Evolutionary conservation across 1,284 basidiomycete genomes (phyloP).

Genomic region (Tilletiopsis washingtonensis): DNA sequence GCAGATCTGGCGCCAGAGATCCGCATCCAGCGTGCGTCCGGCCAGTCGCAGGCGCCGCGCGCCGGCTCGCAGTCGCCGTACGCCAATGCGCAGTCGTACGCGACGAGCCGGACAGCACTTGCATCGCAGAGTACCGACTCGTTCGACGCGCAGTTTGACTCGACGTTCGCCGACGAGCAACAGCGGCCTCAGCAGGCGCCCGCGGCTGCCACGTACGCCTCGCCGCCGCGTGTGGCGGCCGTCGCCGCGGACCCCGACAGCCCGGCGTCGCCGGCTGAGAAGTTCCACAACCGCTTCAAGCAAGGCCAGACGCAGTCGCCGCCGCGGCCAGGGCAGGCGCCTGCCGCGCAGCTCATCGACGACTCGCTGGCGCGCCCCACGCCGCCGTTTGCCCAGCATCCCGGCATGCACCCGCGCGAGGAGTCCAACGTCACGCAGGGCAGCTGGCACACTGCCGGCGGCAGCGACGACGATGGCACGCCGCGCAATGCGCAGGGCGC

Average conservation of each 20-base stretch:
- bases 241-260: neutral
- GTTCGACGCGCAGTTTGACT: conserved; percentile 3
- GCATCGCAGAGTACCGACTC: conserved; percentile 1
- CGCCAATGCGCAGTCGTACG: neutral
- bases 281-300: conserved; percentile 5
- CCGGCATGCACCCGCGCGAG: neutral
- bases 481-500: no score
- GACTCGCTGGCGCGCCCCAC: no score
- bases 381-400: no score
- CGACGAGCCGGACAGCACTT: conserved; percentile 2
- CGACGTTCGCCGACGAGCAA: conserved; percentile 1
- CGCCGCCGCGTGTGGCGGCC: neutral
- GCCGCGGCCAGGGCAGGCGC: neutral
- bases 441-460: neutral
- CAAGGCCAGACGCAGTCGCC: neutral
- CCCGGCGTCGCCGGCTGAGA: neutral
- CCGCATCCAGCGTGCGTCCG: neutral
- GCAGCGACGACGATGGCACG: no score
- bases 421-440: neutral
- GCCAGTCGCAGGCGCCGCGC: neutral
- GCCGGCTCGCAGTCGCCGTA: neutral
- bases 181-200: neutral
- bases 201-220: neutral
- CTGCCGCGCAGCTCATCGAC: neutral
- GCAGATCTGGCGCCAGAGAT: neutral